phyloP scores from a whole-genome alignment of 106 monocot genomes.

The Platanthera zijinensis region DNA sequence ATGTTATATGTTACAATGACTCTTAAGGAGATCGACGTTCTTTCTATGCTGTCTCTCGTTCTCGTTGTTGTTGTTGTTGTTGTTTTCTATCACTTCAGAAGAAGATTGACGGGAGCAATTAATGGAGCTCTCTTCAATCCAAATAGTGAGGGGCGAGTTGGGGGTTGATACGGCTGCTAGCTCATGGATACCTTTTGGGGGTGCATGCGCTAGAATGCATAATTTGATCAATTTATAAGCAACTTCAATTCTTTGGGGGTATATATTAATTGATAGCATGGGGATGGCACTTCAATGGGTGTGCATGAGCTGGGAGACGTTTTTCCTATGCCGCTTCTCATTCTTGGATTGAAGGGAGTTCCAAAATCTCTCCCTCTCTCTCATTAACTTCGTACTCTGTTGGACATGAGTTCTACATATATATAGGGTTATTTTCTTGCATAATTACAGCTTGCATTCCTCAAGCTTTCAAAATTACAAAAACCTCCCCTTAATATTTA shows the following conservation, averaged over 20 bases:
- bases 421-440: too few species aligned
- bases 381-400: too few species aligned
- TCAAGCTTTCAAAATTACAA: too few species aligned
- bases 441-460: too few species aligned
- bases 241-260: not conserved
- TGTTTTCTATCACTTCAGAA: not conserved
- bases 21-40: too few species aligned
- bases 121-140: conserved; percentile 3
- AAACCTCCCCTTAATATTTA: too few species aligned
- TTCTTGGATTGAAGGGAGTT: conserved; percentile 8
- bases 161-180: conserved; percentile 5
- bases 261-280: not conserved
- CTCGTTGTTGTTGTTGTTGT: not conserved
- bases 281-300: not conserved
- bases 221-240: not conserved
- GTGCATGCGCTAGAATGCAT: not conserved
- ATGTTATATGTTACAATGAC: too few species aligned
- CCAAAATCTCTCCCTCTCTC: too few species aligned
- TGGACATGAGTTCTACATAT: too few species aligned
- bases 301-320: conserved; percentile 3
- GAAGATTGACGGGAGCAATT: not conserved
- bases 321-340: not conserved
- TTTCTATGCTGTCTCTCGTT: too few species aligned
- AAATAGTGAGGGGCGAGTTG: not conserved
- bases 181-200: conserved; percentile 5